Percentiles rank a stretch among this genome's conserved stretches.
These are phyloP conservation scores for Corniculantispora saksenae DNA, from an alignment of 2,329 filamentous ascomycete species.

Conservation along the genomic window DNA sequence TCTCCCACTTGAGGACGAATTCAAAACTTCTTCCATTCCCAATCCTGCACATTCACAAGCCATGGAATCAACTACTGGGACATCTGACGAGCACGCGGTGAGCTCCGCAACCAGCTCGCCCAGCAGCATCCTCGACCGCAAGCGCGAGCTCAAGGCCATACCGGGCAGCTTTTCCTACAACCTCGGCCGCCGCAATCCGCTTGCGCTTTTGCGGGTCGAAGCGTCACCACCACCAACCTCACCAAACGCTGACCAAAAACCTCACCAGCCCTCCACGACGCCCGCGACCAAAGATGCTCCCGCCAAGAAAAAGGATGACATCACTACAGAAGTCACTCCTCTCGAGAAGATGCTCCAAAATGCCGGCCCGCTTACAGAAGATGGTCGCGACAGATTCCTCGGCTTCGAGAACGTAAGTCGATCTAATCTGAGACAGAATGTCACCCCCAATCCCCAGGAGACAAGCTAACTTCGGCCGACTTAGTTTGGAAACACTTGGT, in stretches of 20 bases:
- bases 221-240: conserved; percentile 13
- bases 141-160: conserved; percentile 23
- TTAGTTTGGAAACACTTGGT: conserved; percentile 98
- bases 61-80: not conserved
- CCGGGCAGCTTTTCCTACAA: conserved; percentile 33
- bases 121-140: conserved; percentile 14
- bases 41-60: not conserved
- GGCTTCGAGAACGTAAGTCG: conserved; percentile 89
- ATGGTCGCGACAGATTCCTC: conserved; percentile 98
- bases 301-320: conserved; percentile 58
- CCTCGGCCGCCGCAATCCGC: conserved; percentile 25
- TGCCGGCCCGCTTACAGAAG: conserved; percentile 75
- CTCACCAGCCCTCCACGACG: conserved; percentile 45
- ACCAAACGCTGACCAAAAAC: conserved; percentile 35
- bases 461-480: conserved; percentile 36
- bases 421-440: conserved; percentile 26
- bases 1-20: not conserved
- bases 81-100: not conserved
- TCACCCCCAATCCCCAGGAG: conserved; percentile 18
- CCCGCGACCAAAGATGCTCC: conserved; percentile 47
- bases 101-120: conserved; percentile 2
- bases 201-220: conserved; percentile 16
- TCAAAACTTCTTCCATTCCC: not conserved
- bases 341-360: conserved; percentile 76
- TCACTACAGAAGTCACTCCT: conserved; percentile 60